Evolutionary conservation across 2,329 filamentous ascomycete species (phyloP).

Genomic region (Colletotrichum lupini): DNA sequence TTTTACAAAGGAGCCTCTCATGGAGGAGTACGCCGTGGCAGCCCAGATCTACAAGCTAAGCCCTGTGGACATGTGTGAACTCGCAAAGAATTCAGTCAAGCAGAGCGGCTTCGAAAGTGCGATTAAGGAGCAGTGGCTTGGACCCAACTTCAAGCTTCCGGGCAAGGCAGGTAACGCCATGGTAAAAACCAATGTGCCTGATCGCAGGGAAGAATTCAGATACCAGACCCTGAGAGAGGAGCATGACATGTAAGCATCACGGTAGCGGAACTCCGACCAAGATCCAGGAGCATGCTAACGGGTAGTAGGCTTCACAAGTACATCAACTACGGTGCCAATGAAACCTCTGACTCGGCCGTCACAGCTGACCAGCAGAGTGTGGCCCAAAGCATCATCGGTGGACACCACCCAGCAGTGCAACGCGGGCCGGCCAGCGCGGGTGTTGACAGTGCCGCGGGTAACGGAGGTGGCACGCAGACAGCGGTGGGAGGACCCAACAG

Average conservation of each 20-base stretch:
- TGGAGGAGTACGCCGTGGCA: slow-evolving; percentile 97
- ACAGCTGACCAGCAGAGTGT: slow-evolving; percentile 19
- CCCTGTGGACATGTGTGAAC: slow-evolving; percentile 97
- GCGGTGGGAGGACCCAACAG: neutral
- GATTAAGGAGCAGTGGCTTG: slow-evolving; percentile 93
- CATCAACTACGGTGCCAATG: slow-evolving; percentile 19
- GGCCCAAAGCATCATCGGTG: slow-evolving; percentile 17
- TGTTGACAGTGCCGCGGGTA: neutral
- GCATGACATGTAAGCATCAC: slow-evolving; percentile 77
- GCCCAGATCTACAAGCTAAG: slow-evolving; percentile 98
- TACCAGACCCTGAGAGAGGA: slow-evolving; percentile 89
- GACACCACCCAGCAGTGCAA: slow-evolving; percentile 8
- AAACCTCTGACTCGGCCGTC: neutral
- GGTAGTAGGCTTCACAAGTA: slow-evolving; percentile 28
- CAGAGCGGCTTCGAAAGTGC: slow-evolving; percentile 93
- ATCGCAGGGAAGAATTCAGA: slow-evolving; percentile 89
- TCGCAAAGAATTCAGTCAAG: slow-evolving; percentile 94
- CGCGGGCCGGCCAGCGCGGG: neutral
- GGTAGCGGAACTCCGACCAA: slow-evolving; percentile 4
- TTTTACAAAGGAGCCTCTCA: slow-evolving; percentile 97
- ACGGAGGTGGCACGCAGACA: neutral
- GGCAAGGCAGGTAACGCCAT: slow-evolving; percentile 90
- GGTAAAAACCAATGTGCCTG: slow-evolving; percentile 95
- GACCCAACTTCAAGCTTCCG: slow-evolving; percentile 78
- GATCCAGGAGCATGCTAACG: neutral